Conservation (phyloP, 2,329 filamentous ascomycete genomes). For the Microdochium trichocladiopsis region DNA sequence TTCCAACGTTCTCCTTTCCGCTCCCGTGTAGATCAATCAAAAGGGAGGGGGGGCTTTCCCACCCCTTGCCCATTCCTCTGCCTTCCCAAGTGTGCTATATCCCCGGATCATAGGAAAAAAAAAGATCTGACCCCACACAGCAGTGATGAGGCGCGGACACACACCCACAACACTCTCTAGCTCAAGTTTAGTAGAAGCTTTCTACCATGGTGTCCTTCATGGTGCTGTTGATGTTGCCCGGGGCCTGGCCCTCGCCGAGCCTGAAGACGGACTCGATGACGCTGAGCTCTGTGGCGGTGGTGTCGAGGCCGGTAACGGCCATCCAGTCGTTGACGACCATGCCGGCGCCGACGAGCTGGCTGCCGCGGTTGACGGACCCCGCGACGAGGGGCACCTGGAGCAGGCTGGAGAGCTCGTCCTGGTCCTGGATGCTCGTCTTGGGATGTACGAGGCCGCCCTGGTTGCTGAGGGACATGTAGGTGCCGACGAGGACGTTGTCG, state of each 20-base stretch:
- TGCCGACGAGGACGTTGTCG: slow-evolving; percentile 93
- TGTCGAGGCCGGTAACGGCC: slow-evolving; percentile 87
- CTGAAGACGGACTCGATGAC: slow-evolving; percentile 96
- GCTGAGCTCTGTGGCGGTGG: slow-evolving; percentile 93
- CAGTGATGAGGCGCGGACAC: no score
- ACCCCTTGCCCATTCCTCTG: no score
- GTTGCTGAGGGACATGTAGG: slow-evolving; percentile 95
- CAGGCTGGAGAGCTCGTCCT: slow-evolving; percentile 91
- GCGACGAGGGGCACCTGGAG: slow-evolving; percentile 94
- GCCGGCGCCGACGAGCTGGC: slow-evolving; percentile 88
- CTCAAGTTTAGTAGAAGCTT: slow-evolving; percentile 94
- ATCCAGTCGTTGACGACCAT: slow-evolving; percentile 99
- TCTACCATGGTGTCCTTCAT: slow-evolving; percentile 99
- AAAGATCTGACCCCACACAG: no score
- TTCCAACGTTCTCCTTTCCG: no score
- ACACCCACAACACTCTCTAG: no score
- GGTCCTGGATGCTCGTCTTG: slow-evolving; percentile 94
- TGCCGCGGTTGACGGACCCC: slow-evolving; percentile 87
- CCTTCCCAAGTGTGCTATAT: no score
- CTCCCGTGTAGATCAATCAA: no score
- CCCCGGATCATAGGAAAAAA: no score
- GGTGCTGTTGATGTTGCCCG: slow-evolving; percentile 69
- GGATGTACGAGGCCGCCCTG: slow-evolving; percentile 95
- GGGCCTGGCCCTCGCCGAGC: slow-evolving; percentile 77
- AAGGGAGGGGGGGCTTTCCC: no score